Base-by-base conservation (phyloP, 805 yeast genomes). In the Nakazawaea peltata region DNA sequence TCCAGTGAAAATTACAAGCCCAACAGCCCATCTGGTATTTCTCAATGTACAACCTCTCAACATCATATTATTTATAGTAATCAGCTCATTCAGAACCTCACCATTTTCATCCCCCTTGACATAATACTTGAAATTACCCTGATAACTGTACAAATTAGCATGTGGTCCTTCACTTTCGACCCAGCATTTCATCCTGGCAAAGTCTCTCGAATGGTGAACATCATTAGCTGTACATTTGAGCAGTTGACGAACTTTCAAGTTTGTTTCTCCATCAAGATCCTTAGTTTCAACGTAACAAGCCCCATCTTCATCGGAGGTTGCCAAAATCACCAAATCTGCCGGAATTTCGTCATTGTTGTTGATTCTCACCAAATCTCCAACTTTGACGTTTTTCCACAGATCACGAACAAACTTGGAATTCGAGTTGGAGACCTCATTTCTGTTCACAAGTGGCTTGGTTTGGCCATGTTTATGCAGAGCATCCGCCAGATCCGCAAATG, bases 261-360 rank as follows among this genome's bases (percentile, higher is more conserved):
- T 82, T 4, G 90, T 79, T 54, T 82, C 94, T 43, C 86, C 86
- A 47, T 78, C 86, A 37, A 79, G 58, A 46, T 77, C 78, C 44
- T 77, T 74, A 1, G 86, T 78, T 46, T 78, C 94, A 22, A 81
- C 61, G 42, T 63, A 69, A 56, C 88, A 81, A 33, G 70, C 72
- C 33, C 79, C 80, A 45, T 81, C 85, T 1, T 65, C 54, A 49
- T 80, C 86, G 22, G 84, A 74, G 2, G 87, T 67, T 4, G 86
- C 65, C 6, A 82, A 50, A 23, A 81, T 54, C 31, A 81, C 63
- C 11, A 77, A 53, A 56, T 82, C 94, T 2, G 90, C 87, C 1
- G 94, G 94, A 5, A 81, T 68, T 58, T 81, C 90, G 50, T 82
- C 92, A 49, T 82, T 77, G 44, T 75, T 74, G 42, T 78, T 72